Evolutionary conservation across 1,284 basidiomycete species (phyloP).

Genomic region (Bjerkandera adusta): DNA sequence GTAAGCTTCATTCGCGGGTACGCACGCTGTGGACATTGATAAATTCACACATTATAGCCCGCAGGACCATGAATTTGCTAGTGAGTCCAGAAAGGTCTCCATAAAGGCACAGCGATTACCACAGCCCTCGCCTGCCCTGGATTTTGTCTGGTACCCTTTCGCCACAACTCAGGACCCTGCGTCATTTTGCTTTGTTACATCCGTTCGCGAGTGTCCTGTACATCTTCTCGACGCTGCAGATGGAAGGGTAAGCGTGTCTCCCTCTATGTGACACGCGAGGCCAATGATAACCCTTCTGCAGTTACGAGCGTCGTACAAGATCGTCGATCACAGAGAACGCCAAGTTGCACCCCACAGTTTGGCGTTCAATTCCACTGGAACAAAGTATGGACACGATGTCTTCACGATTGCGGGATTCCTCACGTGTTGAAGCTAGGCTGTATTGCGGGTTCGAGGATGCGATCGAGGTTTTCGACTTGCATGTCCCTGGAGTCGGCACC

Average conservation of each 20-base stretch:
- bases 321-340: conserved; percentile 88
- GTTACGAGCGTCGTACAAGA: conserved; percentile 88
- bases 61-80: neutral
- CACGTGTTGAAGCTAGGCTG: conserved; percentile 46
- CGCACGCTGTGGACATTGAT: neutral
- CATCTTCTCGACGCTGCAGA: conserved; percentile 76
- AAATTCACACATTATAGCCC: conserved; percentile 5
- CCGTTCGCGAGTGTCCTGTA: conserved; percentile 79
- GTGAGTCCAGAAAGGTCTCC: neutral
- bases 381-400: conserved; percentile 50
- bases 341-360: conserved; percentile 83
- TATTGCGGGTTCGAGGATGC: conserved; percentile 91
- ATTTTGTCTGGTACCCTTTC: conserved; percentile 80
- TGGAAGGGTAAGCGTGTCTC: conserved; percentile 58
- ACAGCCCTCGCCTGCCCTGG: conserved; percentile 71
- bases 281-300: conserved; percentile 29
- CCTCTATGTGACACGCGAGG: neutral
- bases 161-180: conserved; percentile 58
- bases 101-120: conserved; percentile 27
- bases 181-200: conserved; percentile 78
- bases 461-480: conserved; percentile 86
- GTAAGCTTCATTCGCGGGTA: conserved; percentile 28
- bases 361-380: conserved; percentile 68
- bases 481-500: conserved; percentile 68
- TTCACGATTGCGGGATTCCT: conserved; percentile 1